Evolutionary conservation across 2,329 filamentous ascomycete genomes (phyloP).

Genomic region (Teratosphaeria nubilosa): DNA sequence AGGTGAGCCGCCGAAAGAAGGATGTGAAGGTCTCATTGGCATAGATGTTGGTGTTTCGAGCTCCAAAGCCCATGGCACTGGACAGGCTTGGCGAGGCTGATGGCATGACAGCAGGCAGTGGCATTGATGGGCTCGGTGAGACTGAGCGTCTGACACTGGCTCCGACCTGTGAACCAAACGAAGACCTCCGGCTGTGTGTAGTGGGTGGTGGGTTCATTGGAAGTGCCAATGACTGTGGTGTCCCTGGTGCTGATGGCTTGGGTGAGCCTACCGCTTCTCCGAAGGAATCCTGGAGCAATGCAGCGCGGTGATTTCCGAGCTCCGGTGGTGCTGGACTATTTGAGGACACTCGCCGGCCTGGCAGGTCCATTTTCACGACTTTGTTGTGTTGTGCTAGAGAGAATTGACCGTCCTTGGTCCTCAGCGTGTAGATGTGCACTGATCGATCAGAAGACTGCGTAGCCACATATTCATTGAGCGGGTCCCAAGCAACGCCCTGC

Average conservation of each 20-base stretch:
- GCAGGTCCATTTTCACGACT: conserved; percentile 87
- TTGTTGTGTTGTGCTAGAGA: conserved; percentile 69
- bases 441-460: conserved; percentile 97
- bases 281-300: conserved; percentile 48
- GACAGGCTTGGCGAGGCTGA: conserved; percentile 80
- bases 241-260: conserved; percentile 81
- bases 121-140: conserved; percentile 87
- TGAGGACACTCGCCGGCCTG: conserved; percentile 73
- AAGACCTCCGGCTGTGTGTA: conserved; percentile 87
- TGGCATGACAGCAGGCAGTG: conserved; percentile 88
- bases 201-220: conserved; percentile 96
- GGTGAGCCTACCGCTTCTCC: conserved; percentile 64
- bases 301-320: conserved; percentile 45
- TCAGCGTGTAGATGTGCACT: conserved; percentile 92
- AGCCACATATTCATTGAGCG: conserved; percentile 92
- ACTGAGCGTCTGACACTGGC: conserved; percentile 67
- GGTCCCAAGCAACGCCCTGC: conserved; percentile 97
- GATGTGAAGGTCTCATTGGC: conserved; percentile 95
- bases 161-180: conserved; percentile 59
- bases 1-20: conserved; percentile 88
- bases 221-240: conserved; percentile 75
- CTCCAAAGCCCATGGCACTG: conserved; percentile 45
- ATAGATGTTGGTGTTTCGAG: conserved; percentile 82
- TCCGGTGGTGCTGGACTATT: conserved; percentile 88
- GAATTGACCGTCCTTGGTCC: conserved; percentile 93